phyloP scores from a whole-genome alignment of 2,329 filamentous ascomycete genomes.

The Fusarium succisae region DNA sequence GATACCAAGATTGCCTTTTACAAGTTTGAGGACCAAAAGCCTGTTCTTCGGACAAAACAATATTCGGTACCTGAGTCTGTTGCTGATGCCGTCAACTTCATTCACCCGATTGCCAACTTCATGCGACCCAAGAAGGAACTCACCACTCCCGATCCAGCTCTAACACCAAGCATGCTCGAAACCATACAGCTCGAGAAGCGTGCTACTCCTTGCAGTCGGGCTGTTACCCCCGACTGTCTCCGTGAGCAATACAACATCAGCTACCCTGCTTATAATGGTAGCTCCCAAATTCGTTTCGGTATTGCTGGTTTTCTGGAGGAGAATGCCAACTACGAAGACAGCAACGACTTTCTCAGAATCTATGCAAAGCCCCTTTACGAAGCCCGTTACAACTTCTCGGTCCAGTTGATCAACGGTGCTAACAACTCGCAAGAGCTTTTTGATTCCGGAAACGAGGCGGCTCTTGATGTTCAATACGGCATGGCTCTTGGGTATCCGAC shows the following conservation, averaged over 20 bases:
- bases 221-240: constrained; percentile 54
- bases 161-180: constrained; percentile 8
- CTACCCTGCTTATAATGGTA: constrained; percentile 43
- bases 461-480: constrained; percentile 60
- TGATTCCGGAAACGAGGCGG: constrained; percentile 55
- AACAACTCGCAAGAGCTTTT: constrained; percentile 53
- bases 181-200: constrained; percentile 29
- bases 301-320: constrained; percentile 62
- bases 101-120: constrained; percentile 61
- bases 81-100: constrained; percentile 53
- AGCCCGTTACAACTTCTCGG: constrained; percentile 51
- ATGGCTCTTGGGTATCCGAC: constrained; percentile 57
- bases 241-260: constrained; percentile 57
- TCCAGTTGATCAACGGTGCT: constrained; percentile 55
- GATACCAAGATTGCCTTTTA: constrained; percentile 54
- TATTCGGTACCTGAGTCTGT: constrained; percentile 57
- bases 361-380: constrained; percentile 50
- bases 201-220: constrained; percentile 44
- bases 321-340: constrained; percentile 56
- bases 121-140: constrained; percentile 53
- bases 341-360: constrained; percentile 50
- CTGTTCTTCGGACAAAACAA: constrained; percentile 55
- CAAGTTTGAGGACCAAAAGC: constrained; percentile 48
- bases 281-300: constrained; percentile 53
- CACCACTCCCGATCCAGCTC: constrained; percentile 25